A percentile compares a stretch with the other conserved stretches of the same genome.
phyloP scores from a whole-genome alignment of 2,329 filamentous ascomycete genomes.

The Pseudomassariella vexata region DNA sequence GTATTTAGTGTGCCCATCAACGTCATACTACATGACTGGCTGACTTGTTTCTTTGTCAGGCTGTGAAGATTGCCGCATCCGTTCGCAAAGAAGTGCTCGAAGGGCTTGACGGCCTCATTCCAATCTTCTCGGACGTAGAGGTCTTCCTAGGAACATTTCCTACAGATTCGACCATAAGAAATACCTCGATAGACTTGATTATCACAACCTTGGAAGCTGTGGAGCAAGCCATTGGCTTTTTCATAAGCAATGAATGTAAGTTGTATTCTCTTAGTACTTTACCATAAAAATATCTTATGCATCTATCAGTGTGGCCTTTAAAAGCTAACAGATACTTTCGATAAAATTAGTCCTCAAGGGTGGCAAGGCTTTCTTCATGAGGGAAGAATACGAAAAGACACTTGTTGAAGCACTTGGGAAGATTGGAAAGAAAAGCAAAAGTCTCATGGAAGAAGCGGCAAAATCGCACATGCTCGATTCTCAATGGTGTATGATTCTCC shows the following conservation, averaged over 20 bases:
- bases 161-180: conserved; percentile 1
- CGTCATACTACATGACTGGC: too few relatives aligned
- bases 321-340: too few relatives aligned
- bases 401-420: conserved; percentile 3
- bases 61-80: too few relatives aligned
- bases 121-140: conserved; percentile 8
- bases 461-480: conserved; percentile 7
- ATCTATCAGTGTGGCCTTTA: too few relatives aligned
- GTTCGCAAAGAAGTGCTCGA: neutral
- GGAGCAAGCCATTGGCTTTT: conserved; percentile 4
- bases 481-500: conserved; percentile 1
- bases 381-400: conserved; percentile 4
- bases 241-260: conserved; percentile 5
- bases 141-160: conserved; percentile 6
- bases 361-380: conserved; percentile 1
- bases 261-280: neutral
- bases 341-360: neutral
- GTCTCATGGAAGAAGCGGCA: conserved; percentile 3
- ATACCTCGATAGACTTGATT: conserved; percentile 3
- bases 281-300: neutral
- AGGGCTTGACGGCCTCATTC: conserved; percentile 4
- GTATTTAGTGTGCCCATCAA: too few relatives aligned
- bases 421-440: conserved; percentile 6
- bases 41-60: too few relatives aligned
- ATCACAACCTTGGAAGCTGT: conserved; percentile 4